phyloP scores from a whole-genome alignment of 345 rosid genomes.

The Pistacia integerrima region DNA sequence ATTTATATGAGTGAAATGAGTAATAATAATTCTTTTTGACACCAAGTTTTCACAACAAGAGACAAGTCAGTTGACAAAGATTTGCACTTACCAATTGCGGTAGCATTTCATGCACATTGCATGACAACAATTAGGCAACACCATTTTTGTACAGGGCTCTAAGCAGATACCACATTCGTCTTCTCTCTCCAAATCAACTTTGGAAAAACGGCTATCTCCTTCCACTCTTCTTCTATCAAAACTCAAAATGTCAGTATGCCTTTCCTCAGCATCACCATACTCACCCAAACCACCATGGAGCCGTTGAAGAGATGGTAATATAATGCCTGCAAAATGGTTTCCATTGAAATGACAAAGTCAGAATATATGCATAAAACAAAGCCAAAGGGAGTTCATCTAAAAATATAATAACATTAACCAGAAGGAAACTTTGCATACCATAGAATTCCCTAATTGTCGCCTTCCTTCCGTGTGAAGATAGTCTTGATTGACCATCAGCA shows the following conservation, averaged over 20 bases:
- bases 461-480: constrained; percentile 73
- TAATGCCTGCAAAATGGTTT: constrained; percentile 53
- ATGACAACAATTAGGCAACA: constrained; percentile 89
- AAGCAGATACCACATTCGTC: constrained; percentile 98
- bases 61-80: not conserved
- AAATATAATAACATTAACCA: not conserved
- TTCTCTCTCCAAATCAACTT: constrained; percentile 76
- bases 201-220: constrained; percentile 43
- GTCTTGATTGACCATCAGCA: constrained; percentile 53
- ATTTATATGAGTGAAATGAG: not conserved
- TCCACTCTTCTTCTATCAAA: constrained; percentile 48
- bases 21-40: not conserved
- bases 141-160: constrained; percentile 94
- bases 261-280: constrained; percentile 33
- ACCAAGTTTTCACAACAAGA: not conserved
- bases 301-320: constrained; percentile 85
- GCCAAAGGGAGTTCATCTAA: not conserved
- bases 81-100: constrained; percentile 68
- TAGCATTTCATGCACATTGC: constrained; percentile 98
- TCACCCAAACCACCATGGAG: constrained; percentile 60
- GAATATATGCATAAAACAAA: constrained; percentile 1
- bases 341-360: constrained; percentile 3
- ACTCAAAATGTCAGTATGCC: constrained; percentile 31
- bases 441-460: constrained; percentile 88
- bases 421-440: constrained; percentile 40